Evolutionary conservation across 2,329 filamentous ascomycete genomes (phyloP).

Genomic region (Diaporthe citrichinensis): DNA sequence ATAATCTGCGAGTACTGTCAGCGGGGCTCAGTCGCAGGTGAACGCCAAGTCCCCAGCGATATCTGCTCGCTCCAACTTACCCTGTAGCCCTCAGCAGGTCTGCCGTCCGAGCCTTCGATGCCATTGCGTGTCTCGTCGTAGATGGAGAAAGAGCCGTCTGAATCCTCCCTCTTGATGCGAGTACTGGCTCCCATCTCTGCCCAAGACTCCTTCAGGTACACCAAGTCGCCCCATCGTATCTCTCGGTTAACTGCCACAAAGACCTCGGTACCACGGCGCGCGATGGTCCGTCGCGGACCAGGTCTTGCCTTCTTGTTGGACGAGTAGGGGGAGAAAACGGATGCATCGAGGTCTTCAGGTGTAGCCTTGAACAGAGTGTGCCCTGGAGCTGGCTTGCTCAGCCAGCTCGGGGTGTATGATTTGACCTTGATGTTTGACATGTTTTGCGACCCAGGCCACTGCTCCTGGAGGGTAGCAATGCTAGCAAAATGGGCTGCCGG

Average conservation of each 20-base stretch:
- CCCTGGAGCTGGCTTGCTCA: conserved; percentile 82
- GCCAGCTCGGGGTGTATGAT: conserved; percentile 89
- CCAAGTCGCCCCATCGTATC: conserved; percentile 91
- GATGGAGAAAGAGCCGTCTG: conserved; percentile 54
- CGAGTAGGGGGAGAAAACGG: conserved; percentile 53
- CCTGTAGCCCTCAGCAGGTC: conserved; percentile 59
- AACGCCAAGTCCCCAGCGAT: neutral
- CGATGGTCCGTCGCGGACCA: conserved; percentile 77
- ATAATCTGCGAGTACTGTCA: conserved; percentile 69
- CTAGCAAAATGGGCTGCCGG: conserved; percentile 26
- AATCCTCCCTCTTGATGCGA: conserved; percentile 65
- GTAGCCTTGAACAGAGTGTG: conserved; percentile 80
- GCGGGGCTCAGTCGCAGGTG: conserved; percentile 10
- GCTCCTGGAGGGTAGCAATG: conserved; percentile 29
- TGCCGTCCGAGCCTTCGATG: conserved; percentile 43
- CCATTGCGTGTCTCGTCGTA: conserved; percentile 47
- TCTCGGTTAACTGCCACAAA: conserved; percentile 92
- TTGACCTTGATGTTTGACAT: conserved; percentile 84
- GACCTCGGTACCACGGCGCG: conserved; percentile 85
- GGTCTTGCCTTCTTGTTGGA: conserved; percentile 59
- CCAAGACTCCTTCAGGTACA: conserved; percentile 79
- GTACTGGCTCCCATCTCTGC: conserved; percentile 54
- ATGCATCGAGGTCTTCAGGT: conserved; percentile 50
- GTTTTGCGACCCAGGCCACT: conserved; percentile 44
- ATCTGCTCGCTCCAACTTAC: conserved; percentile 53